These are phyloP conservation scores for Boletus tomentosulus DNA, from an alignment of 768 basidiomycete genomes.

Conservation along the genomic window DNA sequence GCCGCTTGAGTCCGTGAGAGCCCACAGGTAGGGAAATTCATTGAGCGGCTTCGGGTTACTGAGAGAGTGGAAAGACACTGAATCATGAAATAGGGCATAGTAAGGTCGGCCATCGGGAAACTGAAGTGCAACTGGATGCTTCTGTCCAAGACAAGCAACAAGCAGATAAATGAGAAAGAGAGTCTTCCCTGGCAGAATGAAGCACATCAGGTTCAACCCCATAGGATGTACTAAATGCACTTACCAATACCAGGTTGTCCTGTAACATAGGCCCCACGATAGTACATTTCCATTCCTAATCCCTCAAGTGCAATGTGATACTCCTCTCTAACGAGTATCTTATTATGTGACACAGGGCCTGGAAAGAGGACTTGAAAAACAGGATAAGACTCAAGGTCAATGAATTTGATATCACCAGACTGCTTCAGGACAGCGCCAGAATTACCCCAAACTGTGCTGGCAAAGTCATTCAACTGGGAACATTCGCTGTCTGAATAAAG, in stretches of 20 bases:
- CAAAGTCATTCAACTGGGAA: background rate
- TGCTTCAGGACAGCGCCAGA: background rate
- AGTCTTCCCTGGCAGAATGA: background rate
- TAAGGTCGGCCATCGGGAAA: background rate
- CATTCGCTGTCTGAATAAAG: background rate
- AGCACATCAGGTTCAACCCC: background rate
- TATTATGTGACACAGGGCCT: background rate
- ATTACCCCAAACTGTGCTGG: background rate
- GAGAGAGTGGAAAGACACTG: background rate
- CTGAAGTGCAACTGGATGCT: background rate
- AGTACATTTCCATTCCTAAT: background rate
- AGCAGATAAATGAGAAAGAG: background rate
- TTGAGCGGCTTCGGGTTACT: background rate
- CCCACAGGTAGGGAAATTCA: background rate
- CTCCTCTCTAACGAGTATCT: slow-evolving; percentile 2
- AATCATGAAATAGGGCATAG: background rate
- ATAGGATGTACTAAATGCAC: background rate
- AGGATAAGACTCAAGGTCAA: background rate
- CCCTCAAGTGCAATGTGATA: background rate
- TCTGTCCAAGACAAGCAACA: background rate
- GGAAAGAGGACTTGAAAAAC: background rate
- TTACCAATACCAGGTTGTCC: slow-evolving; percentile 8
- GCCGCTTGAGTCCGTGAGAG: background rate
- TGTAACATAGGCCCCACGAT: background rate
- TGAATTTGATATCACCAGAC: background rate